phyloP scores from a whole-genome alignment of 352 stramenopile species.

The Pythium chondricola region DNA sequence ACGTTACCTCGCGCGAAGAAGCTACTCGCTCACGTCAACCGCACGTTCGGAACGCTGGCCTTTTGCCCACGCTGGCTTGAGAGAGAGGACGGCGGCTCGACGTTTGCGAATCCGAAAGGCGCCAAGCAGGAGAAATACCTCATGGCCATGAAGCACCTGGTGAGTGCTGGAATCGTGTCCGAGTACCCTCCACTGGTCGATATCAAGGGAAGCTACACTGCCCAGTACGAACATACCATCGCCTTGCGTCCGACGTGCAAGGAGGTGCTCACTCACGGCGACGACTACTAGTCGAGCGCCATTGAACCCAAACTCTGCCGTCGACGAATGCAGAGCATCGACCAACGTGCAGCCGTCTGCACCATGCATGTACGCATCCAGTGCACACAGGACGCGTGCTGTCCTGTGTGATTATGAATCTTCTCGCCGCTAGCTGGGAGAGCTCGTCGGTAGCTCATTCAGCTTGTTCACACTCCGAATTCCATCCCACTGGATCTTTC shows the following conservation, averaged over 20 bases:
- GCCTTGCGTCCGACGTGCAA: slow-evolving; percentile 96
- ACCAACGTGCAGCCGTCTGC: too few species aligned
- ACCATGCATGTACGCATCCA: too few species aligned
- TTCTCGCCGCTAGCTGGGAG: too few species aligned
- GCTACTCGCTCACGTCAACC: slow-evolving; percentile 96
- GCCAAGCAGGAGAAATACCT: slow-evolving; percentile 98
- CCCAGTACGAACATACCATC: slow-evolving; percentile 99
- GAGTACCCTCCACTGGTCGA: slow-evolving; percentile 97
- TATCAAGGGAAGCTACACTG: slow-evolving; percentile 94
- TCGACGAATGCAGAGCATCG: too few species aligned
- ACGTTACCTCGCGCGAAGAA: slow-evolving; percentile 90
- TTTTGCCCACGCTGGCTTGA: slow-evolving; percentile 98
- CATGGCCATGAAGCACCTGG: slow-evolving; percentile 96
- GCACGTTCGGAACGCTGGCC: slow-evolving; percentile 98
- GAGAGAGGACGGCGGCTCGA: slow-evolving; percentile 93
- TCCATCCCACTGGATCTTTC: too few species aligned
- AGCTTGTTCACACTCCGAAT: too few species aligned
- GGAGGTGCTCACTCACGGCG: slow-evolving; percentile 96
- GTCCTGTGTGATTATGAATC: too few species aligned
- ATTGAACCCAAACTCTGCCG: too few species aligned
- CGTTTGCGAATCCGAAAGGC: slow-evolving; percentile 89
- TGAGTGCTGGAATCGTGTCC: slow-evolving; percentile 94
- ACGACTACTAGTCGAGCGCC: slow-evolving; percentile 92
- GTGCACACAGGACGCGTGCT: too few species aligned
- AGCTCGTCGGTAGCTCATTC: too few species aligned